Conservation (phyloP, 352 stramenopile genomes). For the Paralagenidium karlingii region DNA sequence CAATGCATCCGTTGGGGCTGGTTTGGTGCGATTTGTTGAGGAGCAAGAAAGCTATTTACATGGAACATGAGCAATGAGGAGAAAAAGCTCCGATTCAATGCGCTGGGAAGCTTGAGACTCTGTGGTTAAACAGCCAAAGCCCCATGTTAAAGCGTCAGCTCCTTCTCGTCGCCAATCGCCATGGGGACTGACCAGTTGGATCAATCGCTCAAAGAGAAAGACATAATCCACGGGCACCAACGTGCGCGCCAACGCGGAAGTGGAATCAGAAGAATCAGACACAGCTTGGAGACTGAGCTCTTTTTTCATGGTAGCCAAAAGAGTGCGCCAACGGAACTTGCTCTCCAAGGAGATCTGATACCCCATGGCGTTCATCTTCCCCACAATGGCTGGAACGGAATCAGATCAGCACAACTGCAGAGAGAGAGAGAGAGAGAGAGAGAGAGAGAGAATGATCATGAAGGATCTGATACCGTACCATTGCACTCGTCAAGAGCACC, state of each 20-base stretch:
- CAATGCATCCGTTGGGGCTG: too few relatives aligned
- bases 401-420: too few relatives aligned
- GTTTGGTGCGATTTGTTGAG: too few relatives aligned
- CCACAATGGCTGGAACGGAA: conserved; percentile 17
- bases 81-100: conserved; percentile 25
- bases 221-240: conserved; percentile 22
- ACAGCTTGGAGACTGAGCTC: conserved; percentile 27
- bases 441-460: too few relatives aligned
- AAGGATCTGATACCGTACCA: too few relatives aligned
- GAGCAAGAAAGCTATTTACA: too few relatives aligned
- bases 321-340: conserved; percentile 26
- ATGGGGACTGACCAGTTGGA: conserved; percentile 26
- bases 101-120: conserved; percentile 16
- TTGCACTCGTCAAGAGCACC: conserved; percentile 24
- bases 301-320: conserved; percentile 29
- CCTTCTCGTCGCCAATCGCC: background rate
- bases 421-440: too few relatives aligned
- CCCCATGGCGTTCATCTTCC: conserved; percentile 29
- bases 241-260: too few relatives aligned
- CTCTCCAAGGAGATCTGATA: conserved; percentile 26
- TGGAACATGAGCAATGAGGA: conserved; percentile 47
- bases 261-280: too few relatives aligned
- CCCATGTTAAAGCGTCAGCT: too few relatives aligned
- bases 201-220: conserved; percentile 53
- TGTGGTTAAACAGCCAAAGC: conserved; percentile 1